Conservation (phyloP, 352 stramenopile species). For the Aphanomyces stellatus region DNA sequence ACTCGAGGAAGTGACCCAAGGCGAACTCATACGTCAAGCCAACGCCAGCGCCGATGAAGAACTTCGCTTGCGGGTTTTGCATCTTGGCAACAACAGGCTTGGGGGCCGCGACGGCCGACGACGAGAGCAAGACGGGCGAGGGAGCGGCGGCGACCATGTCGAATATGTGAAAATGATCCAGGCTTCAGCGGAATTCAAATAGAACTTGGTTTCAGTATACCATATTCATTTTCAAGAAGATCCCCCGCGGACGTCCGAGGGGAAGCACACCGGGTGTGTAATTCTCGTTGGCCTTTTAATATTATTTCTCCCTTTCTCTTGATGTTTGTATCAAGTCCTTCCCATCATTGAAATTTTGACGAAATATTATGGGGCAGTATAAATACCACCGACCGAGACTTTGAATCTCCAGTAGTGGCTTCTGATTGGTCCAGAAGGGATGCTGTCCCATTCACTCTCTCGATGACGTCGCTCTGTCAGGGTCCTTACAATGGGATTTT, state of each 20-base stretch:
- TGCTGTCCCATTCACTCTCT: background rate
- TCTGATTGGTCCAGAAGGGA: background rate
- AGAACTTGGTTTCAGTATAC: background rate
- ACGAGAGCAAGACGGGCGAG: background rate
- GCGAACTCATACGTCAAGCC: constrained; percentile 84
- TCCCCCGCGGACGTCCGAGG: no score
- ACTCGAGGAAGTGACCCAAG: constrained; percentile 88
- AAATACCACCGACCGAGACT: no score
- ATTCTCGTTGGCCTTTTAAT: background rate
- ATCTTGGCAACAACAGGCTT: background rate
- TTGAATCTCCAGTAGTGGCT: background rate
- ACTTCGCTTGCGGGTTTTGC: constrained; percentile 64
- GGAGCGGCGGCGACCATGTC: background rate
- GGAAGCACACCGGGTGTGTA: no score
- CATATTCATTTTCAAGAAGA: no score
- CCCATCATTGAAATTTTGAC: no score
- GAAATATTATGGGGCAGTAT: no score
- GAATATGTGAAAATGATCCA: no score
- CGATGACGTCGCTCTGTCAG: background rate
- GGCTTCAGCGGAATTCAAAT: background rate
- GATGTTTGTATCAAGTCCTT: background rate
- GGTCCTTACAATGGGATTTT: background rate
- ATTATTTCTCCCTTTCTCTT: background rate
- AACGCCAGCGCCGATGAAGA: constrained; percentile 77
- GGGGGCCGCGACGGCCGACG: background rate